Percentiles rank a stretch among this genome's conserved stretches.
Conservation (phyloP, 2,329 filamentous ascomycete species). For the Hyphodiscus sp. region DNA sequence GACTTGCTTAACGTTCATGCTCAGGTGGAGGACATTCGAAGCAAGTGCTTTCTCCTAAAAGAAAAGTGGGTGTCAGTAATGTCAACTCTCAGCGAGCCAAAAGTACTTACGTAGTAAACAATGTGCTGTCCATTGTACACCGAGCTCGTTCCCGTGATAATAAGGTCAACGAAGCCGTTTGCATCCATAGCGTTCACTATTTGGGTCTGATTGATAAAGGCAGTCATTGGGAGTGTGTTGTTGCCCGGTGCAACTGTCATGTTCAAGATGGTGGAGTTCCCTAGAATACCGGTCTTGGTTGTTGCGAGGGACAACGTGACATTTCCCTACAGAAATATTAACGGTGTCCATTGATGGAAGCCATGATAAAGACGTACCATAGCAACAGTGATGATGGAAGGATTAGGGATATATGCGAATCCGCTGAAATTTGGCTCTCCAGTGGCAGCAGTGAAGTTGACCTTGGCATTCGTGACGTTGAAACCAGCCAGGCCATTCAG, state of each 20-base stretch:
- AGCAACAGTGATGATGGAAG: constrained; percentile 47
- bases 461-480: constrained; percentile 40
- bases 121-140: constrained; percentile 43
- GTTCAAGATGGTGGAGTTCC: constrained; percentile 42
- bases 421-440: constrained; percentile 49
- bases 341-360: not conserved
- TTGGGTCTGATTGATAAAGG: constrained; percentile 38
- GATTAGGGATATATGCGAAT: constrained; percentile 51
- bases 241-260: constrained; percentile 47
- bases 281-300: constrained; percentile 36
- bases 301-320: constrained; percentile 46
- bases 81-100: not conserved
- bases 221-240: constrained; percentile 44
- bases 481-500: constrained; percentile 51
- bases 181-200: constrained; percentile 28
- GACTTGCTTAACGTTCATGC: constrained; percentile 37
- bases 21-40: constrained; percentile 37
- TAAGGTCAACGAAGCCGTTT: constrained; percentile 43
- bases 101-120: constrained; percentile 39
- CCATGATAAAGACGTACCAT: constrained; percentile 34
- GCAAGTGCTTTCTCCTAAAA: constrained; percentile 37
- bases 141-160: constrained; percentile 42
- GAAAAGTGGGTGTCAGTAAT: too few relatives aligned
- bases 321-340: constrained; percentile 37
- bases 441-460: constrained; percentile 33